Conservation (phyloP, 805 yeast genomes). For the Sugiyamaella lignohabitans region DNA sequence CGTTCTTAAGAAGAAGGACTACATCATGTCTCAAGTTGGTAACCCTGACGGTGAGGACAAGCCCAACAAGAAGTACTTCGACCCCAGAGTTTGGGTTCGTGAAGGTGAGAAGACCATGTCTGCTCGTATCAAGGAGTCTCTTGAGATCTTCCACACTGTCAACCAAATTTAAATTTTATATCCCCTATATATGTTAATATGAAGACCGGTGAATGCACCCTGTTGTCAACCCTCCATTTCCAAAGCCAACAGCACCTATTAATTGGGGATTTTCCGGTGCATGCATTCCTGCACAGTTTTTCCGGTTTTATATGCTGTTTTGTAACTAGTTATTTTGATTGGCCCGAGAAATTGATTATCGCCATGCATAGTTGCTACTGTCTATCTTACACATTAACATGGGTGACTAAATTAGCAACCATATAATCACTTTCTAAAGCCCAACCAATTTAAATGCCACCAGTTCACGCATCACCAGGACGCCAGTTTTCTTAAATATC, state of each 20-base stretch:
- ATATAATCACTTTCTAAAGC: too few species aligned
- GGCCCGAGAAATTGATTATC: too few species aligned
- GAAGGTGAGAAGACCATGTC: slow-evolving; percentile 99
- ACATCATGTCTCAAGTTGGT: slow-evolving; percentile 83
- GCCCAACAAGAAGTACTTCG: slow-evolving; percentile 99
- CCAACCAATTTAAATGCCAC: too few species aligned
- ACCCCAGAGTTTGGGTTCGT: slow-evolving; percentile 99
- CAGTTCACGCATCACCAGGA: too few species aligned
- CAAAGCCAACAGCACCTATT: background rate
- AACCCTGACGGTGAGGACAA: slow-evolving; percentile 99
- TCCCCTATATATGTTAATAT: slow-evolving; percentile 1
- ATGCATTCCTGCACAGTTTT: background rate
- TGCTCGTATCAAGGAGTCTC: slow-evolving; percentile 75
- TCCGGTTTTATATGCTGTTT: background rate
- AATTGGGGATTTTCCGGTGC: background rate
- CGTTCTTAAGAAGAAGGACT: slow-evolving; percentile 93
- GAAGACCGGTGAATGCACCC: too few species aligned
- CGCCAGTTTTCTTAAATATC: too few species aligned
- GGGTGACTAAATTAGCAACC: too few species aligned
- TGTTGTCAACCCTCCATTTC: too few species aligned
- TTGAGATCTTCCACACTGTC: slow-evolving; percentile 63
- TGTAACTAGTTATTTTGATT: background rate
- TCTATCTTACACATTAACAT: too few species aligned
- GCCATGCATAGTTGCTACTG: too few species aligned
- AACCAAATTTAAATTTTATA: slow-evolving; percentile 23